Base-by-base conservation (phyloP, 345 rosid genomes). In the Mercurialis annua region DNA sequence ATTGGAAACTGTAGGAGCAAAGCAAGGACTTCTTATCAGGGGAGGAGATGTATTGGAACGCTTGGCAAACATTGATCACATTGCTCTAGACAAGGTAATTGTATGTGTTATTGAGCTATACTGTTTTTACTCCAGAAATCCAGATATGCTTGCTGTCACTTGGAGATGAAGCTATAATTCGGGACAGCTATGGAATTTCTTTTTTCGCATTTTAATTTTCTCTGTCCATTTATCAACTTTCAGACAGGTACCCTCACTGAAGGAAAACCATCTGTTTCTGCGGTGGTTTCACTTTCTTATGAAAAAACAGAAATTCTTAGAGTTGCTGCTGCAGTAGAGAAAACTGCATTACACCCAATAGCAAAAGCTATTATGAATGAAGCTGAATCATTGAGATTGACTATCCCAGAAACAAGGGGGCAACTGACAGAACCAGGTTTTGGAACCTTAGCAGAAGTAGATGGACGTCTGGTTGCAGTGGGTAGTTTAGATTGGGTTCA, bases 11-110 rank as follows among this genome's bases (percentile, higher is more conserved):
- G 49, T 81, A 93, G 98, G 98, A 74, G 98, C 97, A 71, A 89
- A 80, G 80, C 90, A 87, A 65, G 98, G 98, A 69, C 92, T 89
- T 80, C 89, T 93, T 68, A 85, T 93, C 75, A 85, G 98, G 82
- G 98, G 98, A 74, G 97, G 96, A 68, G 96, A 90, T 82, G 96
- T 87, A 71, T 83, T 90, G 64, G 97, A 93, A 83, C 96, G 92
- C 54, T 78, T 93, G 75, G 92, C 98, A 48, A 77, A 84, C 72
- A 70, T 89, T 56, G 84, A 87, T 74, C 79, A 77, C 81, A 69
- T 90, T 56, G 98, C 97, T 78, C 76, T 90, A 42, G 98, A 93
- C 78, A 93, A 93, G 96, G 97, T 93, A 79, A 29, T 60, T 47
- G 54, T 67, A 53, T 29, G 57, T n/a, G n/a, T 47, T 6, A 24